phyloP scores from a whole-genome alignment of 495 filamentous ascomycete genomes.

The Aspergillus sparsus region DNA sequence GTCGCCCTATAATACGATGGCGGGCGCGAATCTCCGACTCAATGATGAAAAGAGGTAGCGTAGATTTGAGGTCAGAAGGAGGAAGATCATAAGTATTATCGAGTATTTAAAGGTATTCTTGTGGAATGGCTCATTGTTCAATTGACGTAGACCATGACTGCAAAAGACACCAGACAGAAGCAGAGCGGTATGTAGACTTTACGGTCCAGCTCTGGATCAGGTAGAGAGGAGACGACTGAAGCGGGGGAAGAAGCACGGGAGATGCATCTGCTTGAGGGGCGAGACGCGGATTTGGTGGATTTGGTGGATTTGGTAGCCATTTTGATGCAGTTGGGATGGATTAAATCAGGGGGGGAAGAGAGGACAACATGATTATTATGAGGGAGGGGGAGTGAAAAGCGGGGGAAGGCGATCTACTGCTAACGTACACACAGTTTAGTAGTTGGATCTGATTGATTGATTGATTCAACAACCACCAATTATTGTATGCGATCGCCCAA shows the following conservation, averaged over 20 bases:
- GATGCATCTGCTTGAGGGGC: constrained; percentile 20
- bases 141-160: constrained; percentile 44
- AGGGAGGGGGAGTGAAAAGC: not conserved
- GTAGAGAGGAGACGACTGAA: constrained; percentile 9
- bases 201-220: constrained; percentile 38
- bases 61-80: too few relatives aligned
- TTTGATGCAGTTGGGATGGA: not conserved
- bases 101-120: too few relatives aligned
- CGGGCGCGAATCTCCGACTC: too few relatives aligned
- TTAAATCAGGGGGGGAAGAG: not conserved
- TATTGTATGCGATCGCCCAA: constrained; percentile 19
- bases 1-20: too few relatives aligned
- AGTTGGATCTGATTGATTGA: constrained; percentile 5
- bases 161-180: constrained; percentile 48
- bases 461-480: constrained; percentile 16
- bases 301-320: constrained; percentile 25
- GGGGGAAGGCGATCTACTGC: not conserved
- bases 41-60: too few relatives aligned
- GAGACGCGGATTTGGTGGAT: constrained; percentile 18
- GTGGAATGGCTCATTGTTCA: constrained; percentile 12
- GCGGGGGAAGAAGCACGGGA: constrained; percentile 19
- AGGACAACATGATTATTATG: not conserved
- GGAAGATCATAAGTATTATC: too few relatives aligned
- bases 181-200: constrained; percentile 46
- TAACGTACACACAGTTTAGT: too few relatives aligned